A percentile compares a stretch with the other conserved stretches of the same genome.
Conservation (phyloP, 1,139 yeast genomes). For the Yamadazyma triangularis region DNA sequence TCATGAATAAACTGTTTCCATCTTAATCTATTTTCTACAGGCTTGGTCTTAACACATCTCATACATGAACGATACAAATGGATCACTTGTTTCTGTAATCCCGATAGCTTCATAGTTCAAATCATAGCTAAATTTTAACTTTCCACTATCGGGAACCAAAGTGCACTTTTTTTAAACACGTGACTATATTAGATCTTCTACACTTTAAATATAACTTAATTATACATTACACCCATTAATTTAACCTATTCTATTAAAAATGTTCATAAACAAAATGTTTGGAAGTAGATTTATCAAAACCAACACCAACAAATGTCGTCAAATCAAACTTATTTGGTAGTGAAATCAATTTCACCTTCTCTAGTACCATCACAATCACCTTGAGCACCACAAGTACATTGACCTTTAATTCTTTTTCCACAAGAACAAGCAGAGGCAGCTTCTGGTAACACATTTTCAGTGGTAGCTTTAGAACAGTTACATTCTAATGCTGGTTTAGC, state of each 20-base stretch:
- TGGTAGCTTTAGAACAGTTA: constrained; percentile 37
- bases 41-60: constrained; percentile 53
- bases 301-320: too few relatives aligned
- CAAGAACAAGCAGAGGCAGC: constrained; percentile 39
- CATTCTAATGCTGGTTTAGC: constrained; percentile 44
- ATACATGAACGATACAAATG: constrained; percentile 58
- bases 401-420: constrained; percentile 39
- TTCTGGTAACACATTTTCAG: constrained; percentile 37
- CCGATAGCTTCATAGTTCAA: constrained; percentile 53
- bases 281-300: too few relatives aligned
- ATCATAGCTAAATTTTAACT: too few relatives aligned
- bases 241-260: too few relatives aligned
- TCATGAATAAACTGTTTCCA: constrained; percentile 45
- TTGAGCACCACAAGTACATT: constrained; percentile 41
- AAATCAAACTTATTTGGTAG: constrained; percentile 30
- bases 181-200: too few relatives aligned
- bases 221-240: too few relatives aligned
- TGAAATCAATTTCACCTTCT: constrained; percentile 47
- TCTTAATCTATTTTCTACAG: constrained; percentile 37
- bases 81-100: constrained; percentile 61
- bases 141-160: too few relatives aligned
- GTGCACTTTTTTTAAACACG: too few relatives aligned
- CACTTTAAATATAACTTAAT: too few relatives aligned
- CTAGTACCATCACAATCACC: constrained; percentile 37
- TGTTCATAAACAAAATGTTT: too few relatives aligned